phyloP scores from a whole-genome alignment of 306 rosid species.

The Medicago ruthenica region DNA sequence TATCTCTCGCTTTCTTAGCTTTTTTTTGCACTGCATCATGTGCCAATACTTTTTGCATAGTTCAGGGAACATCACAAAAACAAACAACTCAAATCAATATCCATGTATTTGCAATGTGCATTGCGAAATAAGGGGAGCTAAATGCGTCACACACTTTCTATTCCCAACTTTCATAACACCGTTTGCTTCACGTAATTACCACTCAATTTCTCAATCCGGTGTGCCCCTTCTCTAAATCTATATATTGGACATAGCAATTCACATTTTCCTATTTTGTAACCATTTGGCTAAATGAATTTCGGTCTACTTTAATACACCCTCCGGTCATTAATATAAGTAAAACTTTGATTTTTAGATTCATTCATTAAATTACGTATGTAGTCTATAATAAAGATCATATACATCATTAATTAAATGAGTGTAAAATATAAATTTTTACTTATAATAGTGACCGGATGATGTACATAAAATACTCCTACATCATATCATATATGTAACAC shows the following conservation, averaged over 20 bases:
- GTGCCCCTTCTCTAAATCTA: conserved; percentile 44
- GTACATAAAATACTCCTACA: no score
- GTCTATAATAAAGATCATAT: no score
- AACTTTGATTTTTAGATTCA: no score
- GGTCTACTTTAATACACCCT: neutral
- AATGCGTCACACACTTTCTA: conserved; percentile 38
- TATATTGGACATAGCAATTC: conserved; percentile 39
- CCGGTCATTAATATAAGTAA: no score
- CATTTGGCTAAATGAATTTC: neutral
- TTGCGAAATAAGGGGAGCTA: neutral
- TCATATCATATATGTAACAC: no score
- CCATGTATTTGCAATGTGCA: conserved; percentile 26
- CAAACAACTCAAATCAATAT: conserved; percentile 5
- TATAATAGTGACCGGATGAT: no score
- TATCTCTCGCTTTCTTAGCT: conserved; percentile 2
- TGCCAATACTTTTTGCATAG: conserved; percentile 1
- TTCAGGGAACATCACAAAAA: neutral
- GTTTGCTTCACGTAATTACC: conserved; percentile 51
- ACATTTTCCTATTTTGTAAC: conserved; percentile 28
- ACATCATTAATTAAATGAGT: no score
- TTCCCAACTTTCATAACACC: conserved; percentile 43
- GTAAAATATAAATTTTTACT: no score
- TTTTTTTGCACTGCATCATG: conserved; percentile 4
- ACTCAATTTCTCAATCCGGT: conserved; percentile 36
- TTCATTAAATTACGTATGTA: no score